Conservation (phyloP, 2,329 filamentous ascomycete species). For the Nigrospora oryzae region DNA sequence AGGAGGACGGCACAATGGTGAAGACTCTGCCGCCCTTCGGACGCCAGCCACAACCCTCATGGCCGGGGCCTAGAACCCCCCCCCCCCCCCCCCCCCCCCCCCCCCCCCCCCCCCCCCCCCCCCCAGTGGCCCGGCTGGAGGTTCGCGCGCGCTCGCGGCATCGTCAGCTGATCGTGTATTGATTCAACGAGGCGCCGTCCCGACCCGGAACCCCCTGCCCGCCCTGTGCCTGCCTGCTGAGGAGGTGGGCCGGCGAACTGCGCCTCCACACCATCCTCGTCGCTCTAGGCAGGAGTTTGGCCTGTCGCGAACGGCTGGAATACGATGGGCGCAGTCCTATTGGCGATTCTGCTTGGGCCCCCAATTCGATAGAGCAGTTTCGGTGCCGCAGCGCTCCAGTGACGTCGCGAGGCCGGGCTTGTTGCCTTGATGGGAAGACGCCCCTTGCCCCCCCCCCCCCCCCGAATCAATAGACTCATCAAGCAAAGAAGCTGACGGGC, state of each 20-base stretch:
- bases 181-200: neutral
- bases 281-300: neutral
- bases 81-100: no score
- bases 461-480: neutral
- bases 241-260: constrained; percentile 6
- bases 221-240: neutral
- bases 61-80: no score
- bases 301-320: neutral
- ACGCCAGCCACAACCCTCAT: no score
- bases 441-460: neutral
- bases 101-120: no score
- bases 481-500: neutral
- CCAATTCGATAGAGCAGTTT: neutral
- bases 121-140: no score
- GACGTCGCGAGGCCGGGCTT: neutral
- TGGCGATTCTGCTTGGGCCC: neutral
- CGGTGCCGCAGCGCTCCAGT: neutral
- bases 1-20: no score
- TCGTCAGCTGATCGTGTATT: neutral
- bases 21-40: no score
- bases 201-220: neutral
- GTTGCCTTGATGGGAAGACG: neutral
- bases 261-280: constrained; percentile 10
- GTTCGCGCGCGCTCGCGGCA: neutral
- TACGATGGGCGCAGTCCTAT: neutral